Evolutionary conservation across 2,329 filamentous ascomycete species (phyloP).

Genomic region (Colletotrichum karsti): DNA sequence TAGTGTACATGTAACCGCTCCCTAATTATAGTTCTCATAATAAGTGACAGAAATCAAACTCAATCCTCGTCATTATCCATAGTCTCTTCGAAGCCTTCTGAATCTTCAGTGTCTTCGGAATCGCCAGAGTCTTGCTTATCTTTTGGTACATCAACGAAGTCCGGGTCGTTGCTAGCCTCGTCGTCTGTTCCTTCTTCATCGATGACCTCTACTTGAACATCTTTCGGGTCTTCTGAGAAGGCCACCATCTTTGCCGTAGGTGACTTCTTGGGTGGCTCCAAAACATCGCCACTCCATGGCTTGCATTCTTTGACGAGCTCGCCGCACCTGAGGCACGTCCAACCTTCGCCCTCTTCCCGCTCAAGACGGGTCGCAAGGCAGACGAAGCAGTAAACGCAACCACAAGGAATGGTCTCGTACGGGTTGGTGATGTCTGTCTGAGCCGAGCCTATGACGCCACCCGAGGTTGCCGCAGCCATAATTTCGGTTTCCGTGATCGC

Average conservation of each 20-base stretch:
- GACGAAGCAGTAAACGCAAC: conserved; percentile 95
- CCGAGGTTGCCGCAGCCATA: conserved; percentile 73
- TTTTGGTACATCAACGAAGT: conserved; percentile 14
- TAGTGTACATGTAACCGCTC: background rate
- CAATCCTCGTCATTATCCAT: conserved; percentile 21
- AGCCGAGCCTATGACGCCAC: conserved; percentile 85
- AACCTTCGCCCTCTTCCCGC: conserved; percentile 92
- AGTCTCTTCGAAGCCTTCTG: conserved; percentile 24
- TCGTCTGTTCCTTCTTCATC: background rate
- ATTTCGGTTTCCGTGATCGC: conserved; percentile 79
- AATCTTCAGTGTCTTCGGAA: conserved; percentile 18
- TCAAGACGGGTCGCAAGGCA: conserved; percentile 92
- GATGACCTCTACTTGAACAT: background rate
- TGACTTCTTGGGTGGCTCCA: conserved; percentile 63
- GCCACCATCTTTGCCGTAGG: conserved; percentile 65
- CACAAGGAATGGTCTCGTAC: conserved; percentile 89
- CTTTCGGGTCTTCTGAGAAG: conserved; percentile 64
- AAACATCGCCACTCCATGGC: conserved; percentile 91
- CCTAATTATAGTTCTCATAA: background rate
- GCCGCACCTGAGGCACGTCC: conserved; percentile 90
- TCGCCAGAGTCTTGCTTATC: conserved; percentile 3
- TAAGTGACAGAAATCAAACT: background rate
- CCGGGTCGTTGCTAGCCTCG: background rate
- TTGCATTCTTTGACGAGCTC: conserved; percentile 84
- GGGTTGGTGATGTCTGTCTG: conserved; percentile 96